A percentile compares a stretch with the other conserved stretches of the same genome.
These are phyloP conservation scores for Scenedesmus sp. DNA, from an alignment of 163 green algal genomes.

Conservation along the genomic window DNA sequence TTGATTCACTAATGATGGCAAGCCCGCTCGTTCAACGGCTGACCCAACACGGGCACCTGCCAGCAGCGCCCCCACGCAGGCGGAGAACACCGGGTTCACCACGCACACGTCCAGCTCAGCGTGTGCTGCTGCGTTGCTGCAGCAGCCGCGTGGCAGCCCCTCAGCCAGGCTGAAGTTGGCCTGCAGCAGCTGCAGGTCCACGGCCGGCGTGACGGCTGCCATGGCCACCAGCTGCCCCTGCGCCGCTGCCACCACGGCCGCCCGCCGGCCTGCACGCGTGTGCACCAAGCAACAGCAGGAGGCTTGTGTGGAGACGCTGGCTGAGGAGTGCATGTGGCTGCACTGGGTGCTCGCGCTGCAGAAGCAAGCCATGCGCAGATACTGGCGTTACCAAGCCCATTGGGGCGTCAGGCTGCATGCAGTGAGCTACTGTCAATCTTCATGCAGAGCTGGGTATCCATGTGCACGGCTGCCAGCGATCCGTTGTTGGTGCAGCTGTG, in stretches of 20 bases:
- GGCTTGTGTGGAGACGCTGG: not conserved
- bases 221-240: constrained; percentile 69
- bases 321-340: too few species aligned
- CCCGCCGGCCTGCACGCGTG: constrained; percentile 32
- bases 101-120: constrained; percentile 72
- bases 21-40: too few species aligned
- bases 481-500: too few species aligned
- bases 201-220: constrained; percentile 57
- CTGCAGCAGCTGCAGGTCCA: constrained; percentile 65
- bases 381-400: too few species aligned
- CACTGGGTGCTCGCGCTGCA: too few species aligned
- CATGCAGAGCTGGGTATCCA: too few species aligned
- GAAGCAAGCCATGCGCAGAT: too few species aligned
- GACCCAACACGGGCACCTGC: too few species aligned
- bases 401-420: too few species aligned
- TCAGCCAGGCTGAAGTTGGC: constrained; percentile 65
- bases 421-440: too few species aligned
- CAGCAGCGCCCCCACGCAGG: constrained; percentile 43
- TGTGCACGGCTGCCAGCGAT: too few species aligned
- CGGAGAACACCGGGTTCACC: constrained; percentile 77
- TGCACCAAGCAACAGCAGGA: constrained; percentile 9
- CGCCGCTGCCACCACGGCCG: constrained; percentile 60
- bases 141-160: constrained; percentile 54
- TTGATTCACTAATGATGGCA: too few species aligned
- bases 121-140: constrained; percentile 44